phyloP scores from a whole-genome alignment of 2,329 filamentous ascomycete genomes.

The Alternaria arborescens region DNA sequence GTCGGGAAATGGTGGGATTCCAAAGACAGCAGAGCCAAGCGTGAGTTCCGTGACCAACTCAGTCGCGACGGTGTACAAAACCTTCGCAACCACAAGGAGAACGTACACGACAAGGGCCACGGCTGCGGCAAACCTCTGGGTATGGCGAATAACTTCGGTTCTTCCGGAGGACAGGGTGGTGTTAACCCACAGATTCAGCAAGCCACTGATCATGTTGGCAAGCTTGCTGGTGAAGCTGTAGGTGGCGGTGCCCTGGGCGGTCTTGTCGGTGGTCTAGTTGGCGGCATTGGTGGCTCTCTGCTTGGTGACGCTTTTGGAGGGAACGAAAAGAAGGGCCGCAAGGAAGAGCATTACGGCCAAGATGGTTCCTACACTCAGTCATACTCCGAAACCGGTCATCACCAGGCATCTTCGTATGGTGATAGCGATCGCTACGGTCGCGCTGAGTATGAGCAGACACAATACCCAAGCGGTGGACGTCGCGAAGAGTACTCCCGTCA shows the following conservation, averaged over 20 bases:
- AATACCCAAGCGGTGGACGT: conserved; percentile 65
- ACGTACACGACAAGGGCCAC: conserved; percentile 83
- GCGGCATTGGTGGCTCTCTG: conserved; percentile 66
- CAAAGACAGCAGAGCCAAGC: conserved; percentile 68
- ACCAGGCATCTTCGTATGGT: conserved; percentile 44
- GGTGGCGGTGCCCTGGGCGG: conserved; percentile 73
- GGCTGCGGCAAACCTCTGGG: conserved; percentile 82
- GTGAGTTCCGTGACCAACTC: conserved; percentile 76
- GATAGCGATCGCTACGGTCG: conserved; percentile 65
- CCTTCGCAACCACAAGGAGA: conserved; percentile 86
- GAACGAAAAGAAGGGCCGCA: conserved; percentile 63
- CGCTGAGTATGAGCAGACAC: conserved; percentile 67
- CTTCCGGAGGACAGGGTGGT: conserved; percentile 55
- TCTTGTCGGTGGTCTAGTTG: conserved; percentile 73
- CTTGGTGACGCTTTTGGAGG: conserved; percentile 68
- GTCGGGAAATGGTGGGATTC: conserved; percentile 84
- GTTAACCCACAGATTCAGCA: conserved; percentile 51
- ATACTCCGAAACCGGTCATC: conserved; percentile 68
- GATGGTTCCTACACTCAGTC: conserved; percentile 70
- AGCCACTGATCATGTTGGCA: conserved; percentile 54
- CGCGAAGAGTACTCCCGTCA: conserved; percentile 69
- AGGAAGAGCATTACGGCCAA: conserved; percentile 62
- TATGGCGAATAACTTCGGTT: conserved; percentile 69
- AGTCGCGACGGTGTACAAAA: conserved; percentile 78
- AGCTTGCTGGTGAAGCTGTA: conserved; percentile 66